These are phyloP conservation scores for Aphanomyces euteiches DNA, from an alignment of 352 stramenopile genomes.

Conservation along the genomic window DNA sequence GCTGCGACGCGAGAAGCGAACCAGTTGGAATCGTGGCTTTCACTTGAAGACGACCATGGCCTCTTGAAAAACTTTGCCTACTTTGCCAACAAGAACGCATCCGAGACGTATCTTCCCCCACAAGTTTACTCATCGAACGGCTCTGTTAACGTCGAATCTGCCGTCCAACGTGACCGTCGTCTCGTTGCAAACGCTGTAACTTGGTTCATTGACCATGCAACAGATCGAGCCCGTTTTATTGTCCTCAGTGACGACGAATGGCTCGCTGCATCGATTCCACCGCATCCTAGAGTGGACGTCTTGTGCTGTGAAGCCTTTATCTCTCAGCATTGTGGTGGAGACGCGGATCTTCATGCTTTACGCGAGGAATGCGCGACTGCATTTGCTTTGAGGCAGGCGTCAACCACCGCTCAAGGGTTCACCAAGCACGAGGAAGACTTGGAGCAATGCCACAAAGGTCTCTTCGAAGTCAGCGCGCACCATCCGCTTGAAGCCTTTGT, in stretches of 20 bases:
- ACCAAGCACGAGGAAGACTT: slow-evolving; percentile 10
- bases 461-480: slow-evolving; percentile 64
- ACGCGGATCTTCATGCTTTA: slow-evolving; percentile 41
- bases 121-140: slow-evolving; percentile 13
- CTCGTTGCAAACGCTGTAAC: slow-evolving; percentile 55
- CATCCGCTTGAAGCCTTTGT: slow-evolving; percentile 77
- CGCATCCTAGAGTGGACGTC: slow-evolving; percentile 43
- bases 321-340: slow-evolving; percentile 38
- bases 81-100: slow-evolving; percentile 72
- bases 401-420: not conserved
- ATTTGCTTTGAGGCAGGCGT: not conserved
- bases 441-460: slow-evolving; percentile 42
- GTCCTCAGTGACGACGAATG: slow-evolving; percentile 53
- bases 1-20: slow-evolving; percentile 60
- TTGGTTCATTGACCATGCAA: slow-evolving; percentile 52
- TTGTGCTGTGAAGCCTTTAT: slow-evolving; percentile 60
- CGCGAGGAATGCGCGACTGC: slow-evolving; percentile 45
- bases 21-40: slow-evolving; percentile 64
- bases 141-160: slow-evolving; percentile 39
- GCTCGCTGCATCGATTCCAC: slow-evolving; percentile 41
- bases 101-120: slow-evolving; percentile 46
- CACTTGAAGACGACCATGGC: slow-evolving; percentile 40
- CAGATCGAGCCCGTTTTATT: slow-evolving; percentile 48
- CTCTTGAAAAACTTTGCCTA: slow-evolving; percentile 44
- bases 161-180: slow-evolving; percentile 40